Conservation (phyloP, 2,329 filamentous ascomycete genomes). For the Bipolaris victoriae region DNA sequence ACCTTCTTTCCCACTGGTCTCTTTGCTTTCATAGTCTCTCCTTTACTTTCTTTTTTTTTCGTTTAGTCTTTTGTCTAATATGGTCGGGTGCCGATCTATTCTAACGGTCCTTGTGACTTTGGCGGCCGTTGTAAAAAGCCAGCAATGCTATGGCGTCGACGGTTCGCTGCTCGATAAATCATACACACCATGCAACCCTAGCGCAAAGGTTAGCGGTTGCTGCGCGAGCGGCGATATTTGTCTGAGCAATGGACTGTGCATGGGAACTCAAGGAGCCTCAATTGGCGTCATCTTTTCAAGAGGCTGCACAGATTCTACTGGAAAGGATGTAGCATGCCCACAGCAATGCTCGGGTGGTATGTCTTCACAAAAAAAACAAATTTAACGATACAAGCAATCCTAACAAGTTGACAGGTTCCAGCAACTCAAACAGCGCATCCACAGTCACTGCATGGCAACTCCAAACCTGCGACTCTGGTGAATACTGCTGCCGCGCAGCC, state of each 20-base stretch:
- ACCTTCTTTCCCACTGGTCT: slow-evolving; percentile 7
- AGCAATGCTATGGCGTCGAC: slow-evolving; percentile 41
- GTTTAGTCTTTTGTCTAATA: slow-evolving; percentile 23
- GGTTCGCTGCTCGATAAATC: slow-evolving; percentile 36
- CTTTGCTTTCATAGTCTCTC: slow-evolving; percentile 7
- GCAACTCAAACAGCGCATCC: slow-evolving; percentile 22
- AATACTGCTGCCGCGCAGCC: slow-evolving; percentile 43
- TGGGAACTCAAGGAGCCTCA: slow-evolving; percentile 37
- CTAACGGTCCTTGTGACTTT: slow-evolving; percentile 22
- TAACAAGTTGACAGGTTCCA: slow-evolving; percentile 13
- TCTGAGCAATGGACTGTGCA: slow-evolving; percentile 43
- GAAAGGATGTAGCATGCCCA: slow-evolving; percentile 37
- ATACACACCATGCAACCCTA: slow-evolving; percentile 40
- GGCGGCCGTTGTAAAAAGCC: slow-evolving; percentile 22
- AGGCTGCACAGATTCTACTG: slow-evolving; percentile 46
- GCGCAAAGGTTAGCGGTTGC: slow-evolving; percentile 41
- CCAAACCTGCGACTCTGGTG: slow-evolving; percentile 44
- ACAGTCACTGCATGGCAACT: slow-evolving; percentile 41
- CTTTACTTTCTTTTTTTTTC: slow-evolving; percentile 6
- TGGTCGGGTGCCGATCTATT: slow-evolving; percentile 22
- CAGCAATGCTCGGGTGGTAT: slow-evolving; percentile 40
- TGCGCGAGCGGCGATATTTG: slow-evolving; percentile 45
- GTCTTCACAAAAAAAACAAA: slow-evolving; percentile 6
- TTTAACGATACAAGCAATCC: slow-evolving; percentile 1
- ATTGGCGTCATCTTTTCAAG: slow-evolving; percentile 44